Evolutionary conservation across 179 eudicot species (phyloP), one percentile per base, ranked within the genome.

Genomic region (Beta macrorhiza): DNA sequence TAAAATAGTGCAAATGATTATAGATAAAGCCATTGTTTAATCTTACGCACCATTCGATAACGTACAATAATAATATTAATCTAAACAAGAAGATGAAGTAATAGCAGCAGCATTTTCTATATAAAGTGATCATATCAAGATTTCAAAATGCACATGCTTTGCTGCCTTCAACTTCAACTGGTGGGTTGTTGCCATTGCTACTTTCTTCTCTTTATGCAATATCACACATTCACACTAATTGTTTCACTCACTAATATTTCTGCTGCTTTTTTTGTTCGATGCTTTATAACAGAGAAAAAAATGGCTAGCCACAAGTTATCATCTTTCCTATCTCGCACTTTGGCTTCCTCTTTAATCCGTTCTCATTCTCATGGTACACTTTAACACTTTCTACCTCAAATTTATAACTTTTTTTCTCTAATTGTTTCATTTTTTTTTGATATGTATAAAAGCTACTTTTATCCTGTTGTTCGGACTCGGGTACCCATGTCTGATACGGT

Each of bases 241-340:
- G 13, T 58, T 45, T n/a, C 11, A 17, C 59, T 49, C 11, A 55
- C 62, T 62, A 7, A 63, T 17, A 29, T 29, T 29, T 29, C 0
- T 29, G 32, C 32, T 29, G 0, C 1, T 32, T 19, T 15, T 15
- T 25, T 52, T 80, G 0, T 77, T 57, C 80, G 29, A 37, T 37
- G 42, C 42, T 37, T 22, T n/a, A 56, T 17, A 62, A 45, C 75
- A 77, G 70, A 62, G 67, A 20, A 57, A 37, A 69, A 44, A 53
- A 88, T 88, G 90, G 84, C 90, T 72, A 52, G 78, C 81, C 19
- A 69, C 61, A 86, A 82, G 78, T 72, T 87, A 57, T 75, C 84
- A 56, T 85, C 89, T 64, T 78, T 86, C 72, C 76, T 83, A 57
- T 86, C 87, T 82, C 89, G 89, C 15, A 78, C 89, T 16, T 67